Evolutionary conservation across 257 asterid genomes (phyloP), one percentile per base, ranked within the genome.

Genomic region (Plantago ovata): DNA sequence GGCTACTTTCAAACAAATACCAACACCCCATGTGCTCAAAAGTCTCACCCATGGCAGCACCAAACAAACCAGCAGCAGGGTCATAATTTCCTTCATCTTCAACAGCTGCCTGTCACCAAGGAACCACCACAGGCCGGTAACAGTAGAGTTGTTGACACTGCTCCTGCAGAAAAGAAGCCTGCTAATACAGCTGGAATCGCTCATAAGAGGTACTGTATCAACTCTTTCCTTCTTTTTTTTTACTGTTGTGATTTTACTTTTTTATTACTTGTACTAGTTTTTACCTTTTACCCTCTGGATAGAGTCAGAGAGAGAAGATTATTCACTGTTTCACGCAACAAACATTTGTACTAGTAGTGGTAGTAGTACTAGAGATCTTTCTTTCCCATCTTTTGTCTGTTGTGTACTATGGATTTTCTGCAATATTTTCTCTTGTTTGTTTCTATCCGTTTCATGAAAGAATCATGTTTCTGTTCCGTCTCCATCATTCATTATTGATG

Each of bases 131-230:
- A 79, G 75, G 72, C 80, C 69, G 67, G 82, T 75, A 58, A 74
- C 74, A 73, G 19, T 64, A 75, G 70, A 60, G 70, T 69, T n/a
- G n/a, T n/a, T n/a, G n/a, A n/a, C n/a, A n/a, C n/a, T n/a, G n/a
- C n/a, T n/a, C n/a, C n/a, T n/a, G 78, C 83, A 71, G 93, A 81
- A 73, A 79, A 80, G 71, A 84, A 81, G 69, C 77, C 79, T 69
- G 70, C 79, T 51, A 74, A 68, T 53, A 77, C 95, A 81, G 84
- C 91, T 84, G 90, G 80, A 52, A 74, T 63, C 22, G 79, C 32
- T 24, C 32, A 24, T 2, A 24, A 24, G 32, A 24, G 32, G 32
- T 24, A 24, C 5, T 24, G 2, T 2, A 2, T 24, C 85, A 92
- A 95, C 95, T 88, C 13, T 40, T 53, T 69, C 79, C 47, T 60